Percentiles rank a stretch among this genome's conserved stretches.
phyloP scores from a whole-genome alignment of 2,329 filamentous ascomycete genomes.

The Colletotrichum gigasporum region DNA sequence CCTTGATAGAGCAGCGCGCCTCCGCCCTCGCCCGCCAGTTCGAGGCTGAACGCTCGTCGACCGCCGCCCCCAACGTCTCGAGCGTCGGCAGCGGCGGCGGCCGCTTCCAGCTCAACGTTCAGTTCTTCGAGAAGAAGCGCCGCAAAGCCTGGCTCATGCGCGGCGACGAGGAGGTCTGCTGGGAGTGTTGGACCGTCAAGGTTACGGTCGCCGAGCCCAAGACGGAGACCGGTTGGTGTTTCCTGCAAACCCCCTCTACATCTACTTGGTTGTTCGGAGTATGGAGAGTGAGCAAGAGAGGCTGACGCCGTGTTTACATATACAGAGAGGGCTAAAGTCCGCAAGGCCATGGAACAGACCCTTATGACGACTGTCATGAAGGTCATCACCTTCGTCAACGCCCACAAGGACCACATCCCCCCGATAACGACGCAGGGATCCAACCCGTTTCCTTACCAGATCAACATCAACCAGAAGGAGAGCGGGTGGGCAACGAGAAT shows the following conservation, averaged over 20 bases:
- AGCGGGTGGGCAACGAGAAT: conserved; percentile 83
- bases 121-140: conserved; percentile 94
- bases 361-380: conserved; percentile 89
- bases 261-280: neutral
- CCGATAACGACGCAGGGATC: conserved; percentile 94
- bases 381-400: conserved; percentile 86
- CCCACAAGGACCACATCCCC: conserved; percentile 94
- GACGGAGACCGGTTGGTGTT: conserved; percentile 86
- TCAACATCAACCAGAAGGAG: conserved; percentile 85
- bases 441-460: conserved; percentile 96
- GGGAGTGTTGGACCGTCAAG: conserved; percentile 95
- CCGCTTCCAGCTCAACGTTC: conserved; percentile 82
- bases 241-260: neutral
- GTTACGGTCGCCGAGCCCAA: conserved; percentile 91
- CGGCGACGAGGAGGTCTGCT: conserved; percentile 92
- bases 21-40: conserved; percentile 83
- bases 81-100: conserved; percentile 60
- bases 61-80: conserved; percentile 25
- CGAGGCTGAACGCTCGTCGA: conserved; percentile 61
- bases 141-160: conserved; percentile 82
- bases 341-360: conserved; percentile 89
- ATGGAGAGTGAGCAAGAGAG: neutral
- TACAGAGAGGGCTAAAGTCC: conserved; percentile 85
- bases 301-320: neutral
- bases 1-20: conserved; percentile 89